Conservation (phyloP, 805 yeast genomes). For the Hanseniaspora opuntiae region DNA sequence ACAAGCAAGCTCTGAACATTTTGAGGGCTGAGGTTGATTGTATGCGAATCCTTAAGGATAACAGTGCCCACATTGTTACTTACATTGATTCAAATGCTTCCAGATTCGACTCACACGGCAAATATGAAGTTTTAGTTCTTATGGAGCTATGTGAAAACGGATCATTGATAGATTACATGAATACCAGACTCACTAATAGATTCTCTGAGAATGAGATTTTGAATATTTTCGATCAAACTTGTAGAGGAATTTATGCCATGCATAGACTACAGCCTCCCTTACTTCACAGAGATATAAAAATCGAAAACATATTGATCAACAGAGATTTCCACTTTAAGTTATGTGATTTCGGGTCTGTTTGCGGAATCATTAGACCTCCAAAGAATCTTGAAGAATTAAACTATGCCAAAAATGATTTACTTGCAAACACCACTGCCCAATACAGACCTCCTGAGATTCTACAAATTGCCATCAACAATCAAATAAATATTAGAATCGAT, state of each 20-base stretch:
- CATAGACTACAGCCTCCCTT: constrained; percentile 61
- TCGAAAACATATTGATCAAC: constrained; percentile 63
- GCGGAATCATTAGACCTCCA: constrained; percentile 51
- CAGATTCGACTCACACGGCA: constrained; percentile 40
- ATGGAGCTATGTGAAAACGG: constrained; percentile 71
- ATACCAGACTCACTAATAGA: constrained; percentile 50
- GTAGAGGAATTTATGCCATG: constrained; percentile 65
- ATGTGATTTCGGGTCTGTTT: constrained; percentile 76
- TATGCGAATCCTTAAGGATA: constrained; percentile 76
- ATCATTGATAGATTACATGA: constrained; percentile 71
- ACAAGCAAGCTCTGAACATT: constrained; percentile 65
- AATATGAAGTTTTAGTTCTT: constrained; percentile 61
- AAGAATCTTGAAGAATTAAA: constrained; percentile 45
- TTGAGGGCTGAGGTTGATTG: constrained; percentile 94
- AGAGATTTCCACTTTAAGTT: constrained; percentile 47
- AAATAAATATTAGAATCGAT: constrained; percentile 36
- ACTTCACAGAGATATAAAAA: constrained; percentile 68
- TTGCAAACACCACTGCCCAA: constrained; percentile 75
- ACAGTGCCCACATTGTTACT: constrained; percentile 58
- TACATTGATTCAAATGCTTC: constrained; percentile 94
- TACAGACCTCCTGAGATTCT: constrained; percentile 78
- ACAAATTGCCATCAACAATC: constrained; percentile 51
- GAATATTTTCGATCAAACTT: constrained; percentile 52
- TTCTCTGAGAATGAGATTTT: constrained; percentile 56
- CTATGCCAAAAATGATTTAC: constrained; percentile 49